phyloP scores from a whole-genome alignment of 345 rosid species.

The Gossypium thurberi region DNA sequence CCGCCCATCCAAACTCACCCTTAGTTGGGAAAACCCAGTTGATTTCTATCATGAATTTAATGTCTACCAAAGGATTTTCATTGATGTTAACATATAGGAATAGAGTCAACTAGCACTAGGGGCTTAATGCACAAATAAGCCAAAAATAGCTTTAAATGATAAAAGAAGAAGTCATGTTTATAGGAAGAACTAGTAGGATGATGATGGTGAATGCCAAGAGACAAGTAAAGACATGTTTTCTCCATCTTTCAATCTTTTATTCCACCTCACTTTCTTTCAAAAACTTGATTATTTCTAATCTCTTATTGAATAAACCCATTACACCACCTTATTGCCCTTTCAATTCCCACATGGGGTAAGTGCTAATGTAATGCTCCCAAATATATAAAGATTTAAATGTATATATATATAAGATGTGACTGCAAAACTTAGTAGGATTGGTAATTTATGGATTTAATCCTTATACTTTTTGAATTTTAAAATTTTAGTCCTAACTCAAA shows the following conservation, averaged over 20 bases:
- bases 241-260: not conserved
- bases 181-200: conserved; percentile 14
- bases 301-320: conserved; percentile 20
- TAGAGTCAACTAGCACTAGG: conserved; percentile 20
- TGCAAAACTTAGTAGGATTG: not conserved
- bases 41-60: not conserved
- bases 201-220: conserved; percentile 28
- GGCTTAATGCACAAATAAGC: conserved; percentile 16
- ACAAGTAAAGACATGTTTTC: no score
- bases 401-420: not conserved
- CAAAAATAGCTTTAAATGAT: conserved; percentile 14
- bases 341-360: conserved; percentile 12
- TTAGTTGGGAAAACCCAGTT: not conserved
- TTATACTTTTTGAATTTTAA: no score
- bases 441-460: no score
- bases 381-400: not conserved
- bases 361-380: conserved; percentile 14
- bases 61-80: not conserved
- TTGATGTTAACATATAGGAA: conserved; percentile 6
- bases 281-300: conserved; percentile 18
- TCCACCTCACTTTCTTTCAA: not conserved
- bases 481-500: no score
- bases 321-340: not conserved
- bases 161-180: not conserved
- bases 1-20: no score